phyloP scores from a whole-genome alignment of 169 alveolate genomes.

The Plasmodium relictum region DNA sequence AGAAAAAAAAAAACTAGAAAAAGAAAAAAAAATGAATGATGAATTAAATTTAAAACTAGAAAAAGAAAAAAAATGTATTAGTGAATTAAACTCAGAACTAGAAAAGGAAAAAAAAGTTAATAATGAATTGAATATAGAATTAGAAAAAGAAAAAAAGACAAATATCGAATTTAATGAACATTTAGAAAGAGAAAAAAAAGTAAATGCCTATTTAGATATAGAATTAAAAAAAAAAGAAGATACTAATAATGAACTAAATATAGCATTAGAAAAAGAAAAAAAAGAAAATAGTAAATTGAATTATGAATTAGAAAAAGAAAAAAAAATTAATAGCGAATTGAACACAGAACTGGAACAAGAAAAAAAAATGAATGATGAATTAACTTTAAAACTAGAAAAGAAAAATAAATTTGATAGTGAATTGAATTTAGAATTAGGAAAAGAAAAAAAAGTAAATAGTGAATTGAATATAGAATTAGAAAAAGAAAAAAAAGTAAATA shows the following conservation, averaged over 20 bases:
- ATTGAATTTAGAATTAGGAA: slow-evolving; percentile 27
- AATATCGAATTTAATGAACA: not conserved
- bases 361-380: slow-evolving; percentile 6
- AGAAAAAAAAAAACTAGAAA: slow-evolving; percentile 26
- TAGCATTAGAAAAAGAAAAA: slow-evolving; percentile 14
- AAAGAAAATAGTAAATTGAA: not conserved
- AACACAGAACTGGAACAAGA: slow-evolving; percentile 10
- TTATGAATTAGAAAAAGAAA: slow-evolving; percentile 23
- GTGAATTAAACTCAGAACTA: slow-evolving; percentile 13
- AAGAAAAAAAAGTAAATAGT: slow-evolving; percentile 25
- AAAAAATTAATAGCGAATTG: not conserved
- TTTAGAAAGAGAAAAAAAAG: slow-evolving; percentile 17
- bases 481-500: not conserved
- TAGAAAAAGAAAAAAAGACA: slow-evolving; percentile 2
- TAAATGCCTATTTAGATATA: not conserved
- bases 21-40: slow-evolving; percentile 24
- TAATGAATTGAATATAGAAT: not conserved
- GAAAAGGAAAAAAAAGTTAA: slow-evolving; percentile 8
- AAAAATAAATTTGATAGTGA: slow-evolving; percentile 15
- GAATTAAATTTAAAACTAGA: slow-evolving; percentile 18
- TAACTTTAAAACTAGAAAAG: slow-evolving; percentile 19
- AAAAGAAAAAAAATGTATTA: slow-evolving; percentile 23
- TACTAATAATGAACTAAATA: not conserved
- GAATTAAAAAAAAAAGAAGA: slow-evolving; percentile 12
- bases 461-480: slow-evolving; percentile 21